phyloP scores from a whole-genome alignment of 495 filamentous ascomycete species.

The Lasiosphaeria hispida region DNA sequence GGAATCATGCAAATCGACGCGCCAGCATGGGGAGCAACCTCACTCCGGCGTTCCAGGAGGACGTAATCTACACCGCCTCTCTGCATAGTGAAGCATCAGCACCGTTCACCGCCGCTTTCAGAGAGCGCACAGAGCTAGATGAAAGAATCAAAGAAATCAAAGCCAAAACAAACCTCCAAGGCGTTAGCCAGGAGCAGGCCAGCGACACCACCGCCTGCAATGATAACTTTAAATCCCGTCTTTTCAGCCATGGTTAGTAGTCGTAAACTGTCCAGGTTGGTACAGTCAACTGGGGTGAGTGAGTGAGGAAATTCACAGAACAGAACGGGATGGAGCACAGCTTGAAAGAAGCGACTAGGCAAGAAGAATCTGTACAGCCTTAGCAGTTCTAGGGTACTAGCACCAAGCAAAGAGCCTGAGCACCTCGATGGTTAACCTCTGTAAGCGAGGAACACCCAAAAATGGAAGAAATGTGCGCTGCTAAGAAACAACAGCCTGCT shows the following conservation, averaged over 20 bases:
- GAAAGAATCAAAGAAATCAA: background rate
- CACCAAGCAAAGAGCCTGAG: too few relatives aligned
- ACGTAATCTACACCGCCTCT: constrained; percentile 21
- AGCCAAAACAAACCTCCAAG: background rate
- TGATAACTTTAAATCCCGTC: background rate
- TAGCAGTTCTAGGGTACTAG: too few relatives aligned
- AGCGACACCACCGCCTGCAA: constrained; percentile 6
- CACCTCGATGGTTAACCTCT: too few relatives aligned
- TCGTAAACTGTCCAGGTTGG: too few relatives aligned
- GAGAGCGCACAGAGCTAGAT: background rate
- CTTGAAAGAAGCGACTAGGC: too few relatives aligned
- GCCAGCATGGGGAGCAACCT: constrained; percentile 19
- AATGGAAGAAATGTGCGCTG: too few relatives aligned
- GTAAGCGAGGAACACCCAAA: too few relatives aligned
- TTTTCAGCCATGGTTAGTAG: background rate
- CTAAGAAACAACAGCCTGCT: too few relatives aligned
- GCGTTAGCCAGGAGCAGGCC: constrained; percentile 3
- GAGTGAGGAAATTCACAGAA: too few relatives aligned
- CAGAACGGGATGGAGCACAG: too few relatives aligned
- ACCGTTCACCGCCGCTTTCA: background rate
- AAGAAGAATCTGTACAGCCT: too few relatives aligned
- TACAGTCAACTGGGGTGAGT: too few relatives aligned
- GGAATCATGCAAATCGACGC: constrained; percentile 22
- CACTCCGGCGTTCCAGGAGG: constrained; percentile 18
- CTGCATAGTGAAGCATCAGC: background rate